phyloP scores from a whole-genome alignment of 164 flowering plant species.

The Protea cynaroides region DNA sequence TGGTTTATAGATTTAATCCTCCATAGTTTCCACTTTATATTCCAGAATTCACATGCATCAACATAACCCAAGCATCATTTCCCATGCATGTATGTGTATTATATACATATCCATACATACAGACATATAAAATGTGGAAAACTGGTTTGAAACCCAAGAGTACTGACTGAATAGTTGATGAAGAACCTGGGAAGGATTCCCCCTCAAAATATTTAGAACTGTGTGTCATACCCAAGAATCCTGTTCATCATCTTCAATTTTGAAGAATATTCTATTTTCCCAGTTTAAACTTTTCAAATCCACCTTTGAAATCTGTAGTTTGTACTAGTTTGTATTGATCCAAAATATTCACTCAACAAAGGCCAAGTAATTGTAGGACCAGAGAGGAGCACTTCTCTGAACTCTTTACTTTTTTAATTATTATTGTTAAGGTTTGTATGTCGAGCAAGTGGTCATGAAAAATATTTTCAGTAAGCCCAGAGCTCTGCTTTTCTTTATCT shows the following conservation, averaged over 20 bases:
- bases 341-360: constrained; percentile 29
- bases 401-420: background rate
- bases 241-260: constrained; percentile 20
- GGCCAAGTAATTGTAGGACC: no score
- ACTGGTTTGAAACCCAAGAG: no score
- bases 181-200: constrained; percentile 12
- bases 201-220: no score
- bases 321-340: constrained; percentile 22
- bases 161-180: no score
- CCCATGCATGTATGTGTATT: no score
- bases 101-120: no score
- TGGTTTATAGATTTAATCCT: no score
- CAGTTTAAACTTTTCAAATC: constrained; percentile 1
- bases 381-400: constrained; percentile 11
- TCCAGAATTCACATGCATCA: no score
- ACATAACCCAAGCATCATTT: no score
- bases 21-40: no score
- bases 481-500: constrained; percentile 22
- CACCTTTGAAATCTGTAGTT: background rate
- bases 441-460: constrained; percentile 26
- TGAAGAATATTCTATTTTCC: background rate
- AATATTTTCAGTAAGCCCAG: constrained; percentile 19
- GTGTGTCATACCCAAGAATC: constrained; percentile 47
- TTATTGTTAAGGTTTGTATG: constrained; percentile 1
- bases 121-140: no score